phyloP scores from a whole-genome alignment of 495 filamentous ascomycete genomes.

The Neurospora sp. region DNA sequence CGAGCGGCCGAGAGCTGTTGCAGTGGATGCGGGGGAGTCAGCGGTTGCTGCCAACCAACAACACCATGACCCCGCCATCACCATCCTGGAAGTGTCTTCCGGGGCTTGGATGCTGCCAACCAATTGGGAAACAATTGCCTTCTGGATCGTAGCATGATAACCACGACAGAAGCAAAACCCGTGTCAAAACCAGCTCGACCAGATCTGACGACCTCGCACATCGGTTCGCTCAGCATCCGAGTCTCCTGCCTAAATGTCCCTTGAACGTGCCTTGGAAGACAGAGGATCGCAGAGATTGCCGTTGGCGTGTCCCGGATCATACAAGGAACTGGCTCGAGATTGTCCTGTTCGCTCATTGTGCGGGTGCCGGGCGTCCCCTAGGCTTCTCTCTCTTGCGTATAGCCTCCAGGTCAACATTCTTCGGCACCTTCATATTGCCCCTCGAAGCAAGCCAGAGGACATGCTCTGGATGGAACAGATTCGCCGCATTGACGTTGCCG shows the following conservation, averaged over 20 bases:
- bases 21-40: not conserved
- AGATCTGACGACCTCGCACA: too few species aligned
- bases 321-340: not conserved
- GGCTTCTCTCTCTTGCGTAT: not conserved
- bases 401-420: constrained; percentile 15
- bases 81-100: not conserved
- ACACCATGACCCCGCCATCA: not conserved
- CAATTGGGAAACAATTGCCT: not conserved
- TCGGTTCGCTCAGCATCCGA: not conserved
- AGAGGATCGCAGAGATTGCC: not conserved
- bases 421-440: constrained; percentile 24
- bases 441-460: constrained; percentile 22
- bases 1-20: not conserved
- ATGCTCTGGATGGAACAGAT: constrained; percentile 15
- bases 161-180: not conserved
- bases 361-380: not conserved
- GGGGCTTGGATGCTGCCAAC: not conserved
- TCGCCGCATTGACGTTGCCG: not conserved
- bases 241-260: not conserved
- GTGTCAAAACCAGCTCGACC: not conserved
- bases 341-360: not conserved
- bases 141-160: not conserved
- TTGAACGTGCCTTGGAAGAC: not conserved
- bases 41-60: not conserved
- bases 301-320: not conserved